Percentiles rank a stretch among this genome's conserved stretches.
phyloP scores from a whole-genome alignment of 2,329 filamentous ascomycete genomes.

The Colletotrichum limetticola region DNA sequence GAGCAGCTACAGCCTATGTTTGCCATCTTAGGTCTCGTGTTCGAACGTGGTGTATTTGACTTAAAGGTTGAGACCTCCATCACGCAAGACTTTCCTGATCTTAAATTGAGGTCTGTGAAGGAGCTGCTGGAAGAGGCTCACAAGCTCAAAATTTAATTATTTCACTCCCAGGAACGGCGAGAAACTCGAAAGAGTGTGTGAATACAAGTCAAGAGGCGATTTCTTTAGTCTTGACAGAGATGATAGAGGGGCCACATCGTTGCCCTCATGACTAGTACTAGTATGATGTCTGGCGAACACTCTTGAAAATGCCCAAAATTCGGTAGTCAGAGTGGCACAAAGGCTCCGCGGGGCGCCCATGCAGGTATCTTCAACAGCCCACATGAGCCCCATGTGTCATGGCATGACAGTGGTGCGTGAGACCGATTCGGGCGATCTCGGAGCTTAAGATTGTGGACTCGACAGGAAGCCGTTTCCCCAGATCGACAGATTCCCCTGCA shows the following conservation, averaged over 20 bases:
- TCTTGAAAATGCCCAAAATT: background rate
- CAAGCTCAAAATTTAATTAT: background rate
- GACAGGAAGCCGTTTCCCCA: background rate
- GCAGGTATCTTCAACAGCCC: background rate
- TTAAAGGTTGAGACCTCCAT: conserved; percentile 33
- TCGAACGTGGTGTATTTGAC: conserved; percentile 36
- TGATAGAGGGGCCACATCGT: background rate
- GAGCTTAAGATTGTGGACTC: background rate
- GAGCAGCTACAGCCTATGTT: conserved; percentile 38
- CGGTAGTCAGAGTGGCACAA: background rate
- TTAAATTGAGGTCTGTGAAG: conserved; percentile 38
- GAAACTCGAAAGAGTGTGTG: too few relatives aligned
- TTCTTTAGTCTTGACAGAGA: too few relatives aligned
- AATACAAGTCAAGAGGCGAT: too few relatives aligned
- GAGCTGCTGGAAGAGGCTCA: conserved; percentile 35
- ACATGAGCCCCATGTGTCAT: background rate
- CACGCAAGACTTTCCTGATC: conserved; percentile 41
- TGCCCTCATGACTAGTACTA: background rate
- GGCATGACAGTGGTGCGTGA: background rate
- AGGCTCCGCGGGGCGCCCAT: background rate
- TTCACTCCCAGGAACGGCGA: too few relatives aligned
- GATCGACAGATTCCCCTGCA: conserved; percentile 21
- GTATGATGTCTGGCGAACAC: background rate
- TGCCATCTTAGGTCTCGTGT: conserved; percentile 36
- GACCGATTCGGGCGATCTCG: background rate